Conservation (phyloP, 805 yeast genomes). For the Lachancea quebecensis region DNA sequence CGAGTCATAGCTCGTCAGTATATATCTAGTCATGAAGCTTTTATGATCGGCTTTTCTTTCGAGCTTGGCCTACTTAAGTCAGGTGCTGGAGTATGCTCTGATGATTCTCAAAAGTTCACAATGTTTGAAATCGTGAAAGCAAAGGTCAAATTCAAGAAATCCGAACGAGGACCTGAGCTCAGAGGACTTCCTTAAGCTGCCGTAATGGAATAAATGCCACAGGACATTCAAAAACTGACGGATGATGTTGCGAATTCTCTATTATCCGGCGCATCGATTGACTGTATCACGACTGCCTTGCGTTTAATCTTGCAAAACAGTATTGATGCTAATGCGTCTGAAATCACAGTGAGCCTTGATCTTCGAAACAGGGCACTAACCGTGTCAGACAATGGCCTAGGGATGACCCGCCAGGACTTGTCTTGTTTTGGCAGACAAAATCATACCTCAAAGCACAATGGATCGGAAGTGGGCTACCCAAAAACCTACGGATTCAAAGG, state of each 20-base stretch:
- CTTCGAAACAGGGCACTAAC: constrained; percentile 28
- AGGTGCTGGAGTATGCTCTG: no score
- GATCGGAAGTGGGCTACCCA: constrained; percentile 35
- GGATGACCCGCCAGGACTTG: constrained; percentile 48
- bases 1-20: no score
- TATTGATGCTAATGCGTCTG: constrained; percentile 45
- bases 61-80: no score
- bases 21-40: no score
- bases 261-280: constrained; percentile 33
- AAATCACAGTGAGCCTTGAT: constrained; percentile 34
- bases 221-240: constrained; percentile 14
- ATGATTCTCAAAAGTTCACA: no score
- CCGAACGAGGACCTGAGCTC: neutral
- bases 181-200: neutral
- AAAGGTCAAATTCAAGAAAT: neutral
- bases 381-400: constrained; percentile 67
- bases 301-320: constrained; percentile 49
- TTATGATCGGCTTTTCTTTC: no score
- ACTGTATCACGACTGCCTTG: constrained; percentile 36
- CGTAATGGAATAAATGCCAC: constrained; percentile 8
- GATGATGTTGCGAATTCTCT: constrained; percentile 12
- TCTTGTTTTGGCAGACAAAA: constrained; percentile 40
- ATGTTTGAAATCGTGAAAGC: no score
- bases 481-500: constrained; percentile 66
- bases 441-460: constrained; percentile 49